Base-by-base conservation (phyloP, 1,139 yeast genomes). In the Candida dubliniensis region DNA sequence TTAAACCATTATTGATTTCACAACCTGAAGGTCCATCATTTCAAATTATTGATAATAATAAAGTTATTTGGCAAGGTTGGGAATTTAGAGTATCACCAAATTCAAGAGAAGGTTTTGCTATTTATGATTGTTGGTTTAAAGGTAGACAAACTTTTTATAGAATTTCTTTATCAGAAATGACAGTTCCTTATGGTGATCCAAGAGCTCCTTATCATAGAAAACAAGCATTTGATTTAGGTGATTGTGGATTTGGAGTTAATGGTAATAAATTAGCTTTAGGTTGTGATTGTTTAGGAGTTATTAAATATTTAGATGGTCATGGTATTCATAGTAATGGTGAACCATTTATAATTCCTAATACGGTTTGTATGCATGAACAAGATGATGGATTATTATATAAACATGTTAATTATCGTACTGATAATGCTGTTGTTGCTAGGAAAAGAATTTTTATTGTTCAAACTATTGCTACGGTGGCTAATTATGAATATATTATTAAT, bases 11-110 rank as follows among this genome's bases (percentile, higher is more conserved):
- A 64, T 70, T 84, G 53, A 79, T 87, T 40, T 64, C 76, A 36
- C 96, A 88, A 67, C 95, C 96, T 42, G 95, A 88, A 58, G 96
- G 96, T 50, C 86, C 95, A 15, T 84, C 93, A 1, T 88, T 85
- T 68, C 56, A 74, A n/a, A 66, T 81, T 40, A 73, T 79, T 12
- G 87, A 18, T 18, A 5, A 87, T 34, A 67, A 76, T 42, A 82
- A 81, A 64, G 79, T 88, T 52, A 68, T 74, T 48, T 88, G 96
- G 96, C 95, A 87, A 70, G 93, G 88, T 43, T 88, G 96, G 96
- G 86, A 83, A 62, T 87, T 88, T 71, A 77, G 88, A 64, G 87
- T 85, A 34, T 78, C 84, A 40, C 74, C 87, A 49, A 82, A 82
- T 56, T 82, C 81, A 42, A 84, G 96, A 74, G 96, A 88, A 70